Evolutionary conservation across 371 early-diverging fungal species (phyloP).

Genomic region (Mortierella sp.): DNA sequence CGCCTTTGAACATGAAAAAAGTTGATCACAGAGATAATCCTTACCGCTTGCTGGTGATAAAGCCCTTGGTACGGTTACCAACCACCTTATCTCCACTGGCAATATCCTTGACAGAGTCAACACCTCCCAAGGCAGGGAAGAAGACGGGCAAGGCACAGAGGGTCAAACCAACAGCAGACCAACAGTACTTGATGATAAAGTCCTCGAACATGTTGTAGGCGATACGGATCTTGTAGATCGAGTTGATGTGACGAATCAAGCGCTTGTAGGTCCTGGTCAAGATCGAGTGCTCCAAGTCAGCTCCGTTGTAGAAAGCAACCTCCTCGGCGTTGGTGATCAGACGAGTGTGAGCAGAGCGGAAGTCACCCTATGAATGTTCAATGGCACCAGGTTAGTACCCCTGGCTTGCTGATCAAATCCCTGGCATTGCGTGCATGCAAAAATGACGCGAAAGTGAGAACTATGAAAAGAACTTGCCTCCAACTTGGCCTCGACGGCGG

Average conservation of each 20-base stretch:
- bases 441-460: background rate
- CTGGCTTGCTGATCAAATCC: background rate
- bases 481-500: constrained; percentile 85
- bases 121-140: constrained; percentile 69
- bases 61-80: constrained; percentile 84
- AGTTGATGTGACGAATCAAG: constrained; percentile 86
- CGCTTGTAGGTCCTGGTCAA: constrained; percentile 76
- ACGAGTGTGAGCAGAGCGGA: constrained; percentile 87
- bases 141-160: constrained; percentile 90
- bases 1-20: background rate
- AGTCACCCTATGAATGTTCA: constrained; percentile 74
- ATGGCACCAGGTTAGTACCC: background rate
- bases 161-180: constrained; percentile 79
- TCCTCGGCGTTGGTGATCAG: constrained; percentile 93
- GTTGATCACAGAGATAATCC: background rate
- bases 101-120: constrained; percentile 46
- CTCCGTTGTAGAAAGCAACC: constrained; percentile 88
- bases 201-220: constrained; percentile 94
- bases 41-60: constrained; percentile 91
- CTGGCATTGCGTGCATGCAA: background rate
- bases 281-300: constrained; percentile 80
- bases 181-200: constrained; percentile 88
- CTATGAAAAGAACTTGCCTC: constrained; percentile 62
- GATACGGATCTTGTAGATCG: constrained; percentile 82
- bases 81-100: constrained; percentile 62